phyloP scores from a whole-genome alignment of 176 grass and related monocot genomes.

The Coix lacrymajobi region DNA sequence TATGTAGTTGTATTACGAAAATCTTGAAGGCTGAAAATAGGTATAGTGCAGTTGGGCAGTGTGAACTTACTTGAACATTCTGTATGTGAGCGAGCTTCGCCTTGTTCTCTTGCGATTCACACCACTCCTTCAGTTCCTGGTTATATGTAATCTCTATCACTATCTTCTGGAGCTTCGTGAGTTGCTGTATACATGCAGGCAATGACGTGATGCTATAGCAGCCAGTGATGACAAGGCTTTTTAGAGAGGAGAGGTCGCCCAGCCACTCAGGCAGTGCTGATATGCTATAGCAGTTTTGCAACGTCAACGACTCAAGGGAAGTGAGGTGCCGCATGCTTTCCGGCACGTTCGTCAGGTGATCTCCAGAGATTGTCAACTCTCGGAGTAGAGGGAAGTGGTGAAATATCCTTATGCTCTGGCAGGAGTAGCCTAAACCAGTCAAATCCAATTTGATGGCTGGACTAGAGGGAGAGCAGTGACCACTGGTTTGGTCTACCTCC shows the following conservation, averaged over 20 bases:
- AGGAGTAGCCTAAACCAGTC: not conserved
- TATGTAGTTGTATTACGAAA: too few relatives aligned
- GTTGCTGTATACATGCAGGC: not conserved
- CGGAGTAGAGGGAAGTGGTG: not conserved
- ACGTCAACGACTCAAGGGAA: not conserved
- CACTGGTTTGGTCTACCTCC: not conserved
- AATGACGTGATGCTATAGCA: not conserved
- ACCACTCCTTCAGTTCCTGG: not conserved
- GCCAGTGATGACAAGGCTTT: not conserved
- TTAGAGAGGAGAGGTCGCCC: not conserved
- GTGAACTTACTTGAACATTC: too few relatives aligned
- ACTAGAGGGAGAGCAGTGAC: not conserved
- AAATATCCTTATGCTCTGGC: not conserved
- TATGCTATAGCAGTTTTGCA: fast-evolving
- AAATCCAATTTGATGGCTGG: not conserved
- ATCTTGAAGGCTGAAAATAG: too few relatives aligned
- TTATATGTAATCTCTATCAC: fast-evolving
- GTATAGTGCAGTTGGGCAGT: too few relatives aligned
- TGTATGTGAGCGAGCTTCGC: too few relatives aligned
- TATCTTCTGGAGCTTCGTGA: not conserved
- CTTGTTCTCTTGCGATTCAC: too few relatives aligned
- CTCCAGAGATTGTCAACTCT: not conserved
- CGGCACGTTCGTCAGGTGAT: not conserved
- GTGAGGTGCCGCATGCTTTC: not conserved
- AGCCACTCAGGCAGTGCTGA: not conserved